Base-by-base conservation (phyloP, 1,284 basidiomycete species). In the Lignosus rhinocerotis region DNA sequence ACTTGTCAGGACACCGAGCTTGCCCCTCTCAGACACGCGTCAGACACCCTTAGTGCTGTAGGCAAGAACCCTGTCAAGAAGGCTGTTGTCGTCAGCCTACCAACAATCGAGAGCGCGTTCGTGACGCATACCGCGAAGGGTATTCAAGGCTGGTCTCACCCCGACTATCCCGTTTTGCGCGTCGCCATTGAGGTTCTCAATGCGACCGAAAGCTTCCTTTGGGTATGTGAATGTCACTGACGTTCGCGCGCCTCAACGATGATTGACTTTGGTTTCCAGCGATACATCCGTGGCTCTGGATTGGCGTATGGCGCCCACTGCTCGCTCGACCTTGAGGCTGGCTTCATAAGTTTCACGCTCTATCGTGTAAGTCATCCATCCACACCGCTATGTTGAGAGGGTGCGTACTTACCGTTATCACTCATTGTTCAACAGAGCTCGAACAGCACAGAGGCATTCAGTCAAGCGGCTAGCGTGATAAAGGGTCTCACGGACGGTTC, bases 41-140 rank as follows among this genome's bases (percentile, higher is more conserved):
- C 75, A 14, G 80, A 91, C 52, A 90, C 92, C 0, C 82, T 98
- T 49, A 95, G 86, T 53, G 74, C 79, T 10, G 73, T 96, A 9
- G 96, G 96, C 36, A 79, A 80, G 67, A 80, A 86, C 17, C 94
- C 96, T 0, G 71, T 80, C 10, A 86, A 82, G 70, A 91, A 88
- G 79, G 93, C 92, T 19, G 80, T 94, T 39, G 82, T 99, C 41
- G 90, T 96, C 71, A 87, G 92, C 59, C 81, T 99, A 65, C 89
- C 95, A 0, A 94, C 94, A 4, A 97, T 98, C 64, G 97, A 99
- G 76, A 96, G 93, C 67, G 91, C 93, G 9, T 99, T 90, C 73
- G 90, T 88, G 14, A 85, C 82, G 30, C 92, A 96, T 70, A 88
- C 87, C 12, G 83, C 92, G 0, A 92, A 89, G 69, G 88, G 90